A percentile compares a stretch with the other conserved stretches of the same genome.
Conservation (phyloP, 1,284 basidiomycete genomes). For the Athelia psychrophila region DNA sequence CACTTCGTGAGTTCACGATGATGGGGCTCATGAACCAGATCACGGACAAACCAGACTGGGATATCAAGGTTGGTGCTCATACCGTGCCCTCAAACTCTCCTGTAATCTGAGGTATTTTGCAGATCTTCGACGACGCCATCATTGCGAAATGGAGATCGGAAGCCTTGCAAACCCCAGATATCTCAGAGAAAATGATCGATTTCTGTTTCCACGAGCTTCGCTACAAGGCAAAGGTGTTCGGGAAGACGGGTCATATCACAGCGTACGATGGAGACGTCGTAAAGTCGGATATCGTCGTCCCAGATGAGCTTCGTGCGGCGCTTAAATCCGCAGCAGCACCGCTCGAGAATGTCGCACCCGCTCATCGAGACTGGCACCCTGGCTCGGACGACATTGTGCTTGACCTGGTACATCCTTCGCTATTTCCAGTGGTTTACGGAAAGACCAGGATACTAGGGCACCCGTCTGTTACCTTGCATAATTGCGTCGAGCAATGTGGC, state of each 20-base stretch:
- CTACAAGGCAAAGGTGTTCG: not conserved
- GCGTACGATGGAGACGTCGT: not conserved
- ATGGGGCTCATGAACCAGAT: not conserved
- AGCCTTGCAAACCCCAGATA: not conserved
- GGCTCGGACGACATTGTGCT: constrained; percentile 25
- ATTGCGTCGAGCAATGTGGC: not conserved
- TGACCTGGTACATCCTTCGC: constrained; percentile 41
- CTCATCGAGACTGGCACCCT: not conserved
- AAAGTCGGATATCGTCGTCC: not conserved
- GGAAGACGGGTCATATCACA: not conserved
- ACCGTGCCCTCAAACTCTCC: not conserved
- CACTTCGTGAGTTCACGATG: not conserved
- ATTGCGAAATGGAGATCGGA: constrained; percentile 1
- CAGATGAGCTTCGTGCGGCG: not conserved
- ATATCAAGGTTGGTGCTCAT: not conserved
- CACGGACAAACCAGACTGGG: not conserved
- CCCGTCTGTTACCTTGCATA: not conserved
- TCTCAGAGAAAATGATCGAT: not conserved
- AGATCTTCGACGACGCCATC: not conserved
- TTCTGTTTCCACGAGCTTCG: not conserved
- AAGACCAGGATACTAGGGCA: constrained; percentile 2
- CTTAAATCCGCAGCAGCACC: constrained; percentile 1
- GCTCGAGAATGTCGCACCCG: constrained; percentile 26
- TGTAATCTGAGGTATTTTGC: not conserved
- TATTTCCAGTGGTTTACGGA: constrained; percentile 35